These are phyloP conservation scores for Bremia lactucae DNA, from an alignment of 352 stramenopile species.

Conservation along the genomic window DNA sequence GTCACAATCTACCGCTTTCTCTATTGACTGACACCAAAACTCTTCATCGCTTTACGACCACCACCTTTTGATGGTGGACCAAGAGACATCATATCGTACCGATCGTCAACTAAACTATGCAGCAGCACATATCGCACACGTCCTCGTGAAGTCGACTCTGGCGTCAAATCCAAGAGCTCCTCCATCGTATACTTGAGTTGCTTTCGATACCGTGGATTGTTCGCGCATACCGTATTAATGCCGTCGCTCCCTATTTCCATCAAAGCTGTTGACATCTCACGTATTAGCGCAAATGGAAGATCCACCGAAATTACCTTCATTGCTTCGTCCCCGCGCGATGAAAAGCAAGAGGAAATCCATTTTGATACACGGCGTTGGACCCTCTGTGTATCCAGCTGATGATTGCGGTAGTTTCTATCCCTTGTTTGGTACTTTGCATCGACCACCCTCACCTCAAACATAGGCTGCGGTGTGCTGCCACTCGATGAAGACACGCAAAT, in stretches of 20 bases:
- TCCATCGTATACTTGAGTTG: constrained; percentile 74
- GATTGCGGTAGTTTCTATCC: constrained; percentile 42
- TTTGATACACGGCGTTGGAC: constrained; percentile 77
- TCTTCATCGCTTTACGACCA: constrained; percentile 13
- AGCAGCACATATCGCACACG: constrained; percentile 71
- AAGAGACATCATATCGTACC: constrained; percentile 83
- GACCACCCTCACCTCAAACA: constrained; percentile 71
- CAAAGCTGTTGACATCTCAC: constrained; percentile 70
- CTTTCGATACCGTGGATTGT: constrained; percentile 69
- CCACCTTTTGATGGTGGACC: constrained; percentile 30
- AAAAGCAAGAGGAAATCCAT: constrained; percentile 78
- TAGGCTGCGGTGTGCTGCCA: constrained; percentile 30
- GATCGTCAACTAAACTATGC: constrained; percentile 75
- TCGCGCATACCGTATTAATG: constrained; percentile 43
- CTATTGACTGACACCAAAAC: no score
- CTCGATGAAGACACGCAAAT: constrained; percentile 2
- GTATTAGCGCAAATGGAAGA: constrained; percentile 63
- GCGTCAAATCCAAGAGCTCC: constrained; percentile 43
- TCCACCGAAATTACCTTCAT: constrained; percentile 82
- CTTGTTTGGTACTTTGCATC: constrained; percentile 56
- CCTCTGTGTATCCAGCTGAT: constrained; percentile 61
- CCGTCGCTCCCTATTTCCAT: constrained; percentile 57
- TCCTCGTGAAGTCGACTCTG: constrained; percentile 33
- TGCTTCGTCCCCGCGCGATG: constrained; percentile 53
- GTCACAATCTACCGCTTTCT: no score